Evolutionary conservation across 805 yeast genomes (phyloP), one percentile per base, ranked within the genome.

Genomic region (Pichia gijzeniarum): DNA sequence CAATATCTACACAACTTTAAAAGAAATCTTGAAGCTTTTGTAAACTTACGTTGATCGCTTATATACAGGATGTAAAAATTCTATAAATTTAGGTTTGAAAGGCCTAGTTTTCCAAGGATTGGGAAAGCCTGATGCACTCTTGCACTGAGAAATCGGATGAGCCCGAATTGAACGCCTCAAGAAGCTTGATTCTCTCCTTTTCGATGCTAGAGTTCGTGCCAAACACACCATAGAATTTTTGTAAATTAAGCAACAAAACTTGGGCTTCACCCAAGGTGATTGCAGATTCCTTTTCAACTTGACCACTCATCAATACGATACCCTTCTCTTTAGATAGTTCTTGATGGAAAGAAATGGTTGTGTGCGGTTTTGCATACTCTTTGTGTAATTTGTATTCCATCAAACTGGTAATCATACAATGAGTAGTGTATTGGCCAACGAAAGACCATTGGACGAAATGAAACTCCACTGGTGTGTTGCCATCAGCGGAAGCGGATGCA

Each of bases 391-490:
- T 89, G 65, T 79, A 93, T 65, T 93, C 98, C 1, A 93, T 90
- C 52, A 93, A 73, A 0, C 96, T 80, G 2, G 99, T 93, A 55
- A 93, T 71, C 75, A 93, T 74, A 60, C 95, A 87, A 66, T 93
- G 96, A 1, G 86, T 72, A 2, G 97, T 90, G 35, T 79, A 56
- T 14, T 85, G 82, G 1, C 91, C 95, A 13, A 84, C 90, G 61
- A 88, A 86, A 17, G 79, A 73, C 99, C 99, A 93, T 67, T 93
- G 98, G 19, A 90, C 79, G 61, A 84, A 88, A 60, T 93, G 97
- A 67, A 93, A 73, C 65, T 93, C 99, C 57, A 48, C 80, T 36
- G 67, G 67, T 3, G 64, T 63, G 2, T 62, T 46, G 14, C 48
- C 50, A 22, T 45, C 50, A 13, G 59, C 64, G 13, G 14, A 10